phyloP scores from a whole-genome alignment of 2,329 filamentous ascomycete genomes.

The Tolypocladium album region DNA sequence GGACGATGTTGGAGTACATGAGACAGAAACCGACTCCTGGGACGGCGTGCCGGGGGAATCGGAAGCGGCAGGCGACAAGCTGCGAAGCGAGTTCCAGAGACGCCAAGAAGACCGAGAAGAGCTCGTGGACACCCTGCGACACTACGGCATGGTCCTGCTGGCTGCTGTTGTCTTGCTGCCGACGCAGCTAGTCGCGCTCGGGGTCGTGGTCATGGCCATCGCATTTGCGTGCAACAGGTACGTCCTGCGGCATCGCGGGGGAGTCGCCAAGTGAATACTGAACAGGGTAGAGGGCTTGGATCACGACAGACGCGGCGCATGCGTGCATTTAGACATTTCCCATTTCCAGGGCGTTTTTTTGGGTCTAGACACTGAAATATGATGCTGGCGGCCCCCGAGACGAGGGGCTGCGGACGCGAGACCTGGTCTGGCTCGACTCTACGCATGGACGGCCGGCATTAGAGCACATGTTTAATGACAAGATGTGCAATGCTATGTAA shows the following conservation, averaged over 20 bases:
- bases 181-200: conserved; percentile 25
- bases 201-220: conserved; percentile 21
- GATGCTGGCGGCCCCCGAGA: background rate
- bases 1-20: conserved; percentile 13
- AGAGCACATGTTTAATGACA: background rate
- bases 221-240: conserved; percentile 29
- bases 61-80: conserved; percentile 11
- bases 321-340: conserved; percentile 9
- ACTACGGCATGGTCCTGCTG: conserved; percentile 28
- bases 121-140: conserved; percentile 30
- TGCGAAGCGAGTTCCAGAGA: conserved; percentile 17
- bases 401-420: background rate
- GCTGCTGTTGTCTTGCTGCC: conserved; percentile 38
- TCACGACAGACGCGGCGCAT: background rate
- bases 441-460: background rate
- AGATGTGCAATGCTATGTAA: background rate
- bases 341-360: conserved; percentile 19
- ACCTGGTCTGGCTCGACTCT: background rate
- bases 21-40: conserved; percentile 8
- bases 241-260: conserved; percentile 6
- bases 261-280: background rate
- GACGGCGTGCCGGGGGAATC: conserved; percentile 10
- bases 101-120: conserved; percentile 23
- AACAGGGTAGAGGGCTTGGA: conserved; percentile 13
- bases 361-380: background rate